Percentiles rank a stretch among this genome's conserved stretches.
Conservation (phyloP, 2,329 filamentous ascomycete species). For the Apiospora koreana region DNA sequence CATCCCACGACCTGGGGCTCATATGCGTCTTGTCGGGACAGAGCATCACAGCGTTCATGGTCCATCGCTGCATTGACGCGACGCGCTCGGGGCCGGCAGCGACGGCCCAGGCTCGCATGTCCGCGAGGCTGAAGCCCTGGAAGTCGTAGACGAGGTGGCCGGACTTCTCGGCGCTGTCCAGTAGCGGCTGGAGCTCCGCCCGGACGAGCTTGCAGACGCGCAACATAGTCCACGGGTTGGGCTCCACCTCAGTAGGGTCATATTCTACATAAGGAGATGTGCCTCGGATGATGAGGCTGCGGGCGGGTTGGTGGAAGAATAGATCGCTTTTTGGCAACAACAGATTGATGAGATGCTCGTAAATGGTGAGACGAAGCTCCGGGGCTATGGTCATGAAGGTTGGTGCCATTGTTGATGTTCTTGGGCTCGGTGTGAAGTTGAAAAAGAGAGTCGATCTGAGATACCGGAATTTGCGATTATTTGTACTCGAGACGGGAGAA, state of each 20-base stretch:
- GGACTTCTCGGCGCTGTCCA: not conserved
- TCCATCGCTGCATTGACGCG: not conserved
- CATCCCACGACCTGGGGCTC: too few relatives aligned
- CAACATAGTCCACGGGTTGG: not conserved
- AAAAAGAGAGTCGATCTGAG: not conserved
- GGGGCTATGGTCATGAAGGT: not conserved
- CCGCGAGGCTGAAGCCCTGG: not conserved
- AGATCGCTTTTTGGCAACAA: not conserved
- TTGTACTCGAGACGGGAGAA: too few relatives aligned
- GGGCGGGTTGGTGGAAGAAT: not conserved
- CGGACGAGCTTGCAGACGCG: not conserved
- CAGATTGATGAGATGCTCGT: not conserved
- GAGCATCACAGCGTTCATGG: not conserved
- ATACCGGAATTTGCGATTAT: too few relatives aligned
- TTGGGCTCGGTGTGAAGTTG: not conserved
- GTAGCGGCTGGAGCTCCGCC: not conserved
- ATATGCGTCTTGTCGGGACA: too few relatives aligned
- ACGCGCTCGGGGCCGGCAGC: not conserved
- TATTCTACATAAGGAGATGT: not conserved
- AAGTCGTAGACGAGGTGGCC: not conserved
- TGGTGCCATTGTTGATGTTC: not conserved
- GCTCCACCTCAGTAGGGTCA: not conserved
- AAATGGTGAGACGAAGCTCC: not conserved
- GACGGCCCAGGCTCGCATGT: not conserved
- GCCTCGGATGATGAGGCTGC: not conserved